Base-by-base conservation (phyloP, 768 basidiomycete species). In the Pluteus cervinus region DNA sequence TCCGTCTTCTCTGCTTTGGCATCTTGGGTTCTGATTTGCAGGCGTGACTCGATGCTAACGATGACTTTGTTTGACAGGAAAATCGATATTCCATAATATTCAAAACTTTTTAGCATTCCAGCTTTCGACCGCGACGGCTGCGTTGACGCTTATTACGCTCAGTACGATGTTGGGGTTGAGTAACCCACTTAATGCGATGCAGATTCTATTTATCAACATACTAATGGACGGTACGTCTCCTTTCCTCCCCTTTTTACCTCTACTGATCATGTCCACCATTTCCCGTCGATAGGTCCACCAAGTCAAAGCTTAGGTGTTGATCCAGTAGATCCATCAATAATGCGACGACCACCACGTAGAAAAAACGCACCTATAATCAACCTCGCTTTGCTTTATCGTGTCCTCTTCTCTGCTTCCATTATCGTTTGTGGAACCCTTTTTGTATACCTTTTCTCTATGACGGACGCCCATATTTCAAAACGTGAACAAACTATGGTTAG, bases 161-260 rank as follows among this genome's bases (percentile, higher is more conserved):
- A 90, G 87, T 56, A 98, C 93, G 15, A 71, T 92, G 57, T 78
- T 98, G 50, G 80, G 85, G 10, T 69, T 96, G 23, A 81, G 79
- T 50, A 97, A 94, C 52, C 93, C 93, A 3, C 71, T 98, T 45
- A 98, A 98, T 52, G 83, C 93, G 3, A 97, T 97, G 92, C 92
- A 98, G 58, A 98, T 98, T 51, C 64, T 98, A n/a, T 98, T 96
- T 56, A 97, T 97, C 53, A 97, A 98, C 62, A 96, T 97, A 55
- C 75, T 98, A 33, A 98, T 98, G 93, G 94, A 98, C 47, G 92
- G 91, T 84, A 40, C 23, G 72, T 59, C 12, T 25, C 23, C 5
- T 17, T 42, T 36, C 2, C 21, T 40, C 17, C 30, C 28, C 10
- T 37, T 14, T 26, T 22, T 7, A 33, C 28, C 7, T n/a, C 31